Evolutionary conservation across 257 asterid species (phyloP), one percentile per base, ranked within the genome.

Genomic region (Orobanche coerulescens): DNA sequence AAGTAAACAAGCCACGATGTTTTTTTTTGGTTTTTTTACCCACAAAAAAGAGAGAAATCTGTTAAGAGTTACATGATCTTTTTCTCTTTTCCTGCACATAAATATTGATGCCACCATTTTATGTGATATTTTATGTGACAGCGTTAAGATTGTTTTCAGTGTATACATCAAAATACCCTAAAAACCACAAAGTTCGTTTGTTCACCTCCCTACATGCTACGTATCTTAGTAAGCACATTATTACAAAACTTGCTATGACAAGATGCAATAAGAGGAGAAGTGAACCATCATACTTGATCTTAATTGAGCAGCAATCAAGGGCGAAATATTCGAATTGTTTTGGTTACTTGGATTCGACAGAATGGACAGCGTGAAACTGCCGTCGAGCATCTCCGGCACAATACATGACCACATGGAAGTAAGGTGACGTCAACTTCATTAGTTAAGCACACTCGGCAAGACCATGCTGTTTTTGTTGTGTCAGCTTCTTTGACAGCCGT

Each of bases 311-410:
- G 65, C 44, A 25, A 54, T 90, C 80, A 91, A 31, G 97, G 96
- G 51, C 96, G 84, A 75, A 81, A 91, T 66, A 91, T 82, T 78
- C 82, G 79, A 75, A 85, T 74, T 8, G 87, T 70, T 61, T 82
- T 80, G 0, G 94, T 80, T 62, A 87, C 97, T 76, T 87, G 96
- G 54, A 77, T 58, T 13, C 97, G 84, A 68, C 97, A 91, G 79
- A 87, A 91, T n/a, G 96, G 97, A 68, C 97, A 91, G 78, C 89
- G 78, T 4, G 96, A 83, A 74, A 87, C 97, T 31, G 94, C 97
- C 58, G 95, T 79, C 15, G 96, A 83, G 80, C 97, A 91, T 72
- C 92, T 76, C 37, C 85, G 82, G 47, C 97, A 91, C 62, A 91
- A 68, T 19, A 91, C 95, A 75, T 91, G 97, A 49, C 97, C 97